A percentile compares a stretch with the other conserved stretches of the same genome.
Evolutionary conservation across 106 monocot species (phyloP).

Genomic region (Phalaenopsis equestris): DNA sequence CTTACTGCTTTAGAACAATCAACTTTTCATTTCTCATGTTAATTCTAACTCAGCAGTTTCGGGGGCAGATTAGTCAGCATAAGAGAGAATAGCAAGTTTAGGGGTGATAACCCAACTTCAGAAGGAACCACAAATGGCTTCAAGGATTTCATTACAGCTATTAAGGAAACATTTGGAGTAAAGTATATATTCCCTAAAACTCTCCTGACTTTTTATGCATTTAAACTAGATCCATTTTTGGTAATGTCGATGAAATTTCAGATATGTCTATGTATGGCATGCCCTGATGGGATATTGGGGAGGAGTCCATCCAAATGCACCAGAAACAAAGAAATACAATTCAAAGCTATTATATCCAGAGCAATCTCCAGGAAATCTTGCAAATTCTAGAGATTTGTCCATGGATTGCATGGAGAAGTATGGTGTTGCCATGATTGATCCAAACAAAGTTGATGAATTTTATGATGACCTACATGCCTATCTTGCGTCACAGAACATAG

Average conservation of each 20-base stretch:
- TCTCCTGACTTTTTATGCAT: background rate
- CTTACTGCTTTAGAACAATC: background rate
- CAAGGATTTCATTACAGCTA: conserved; percentile 26
- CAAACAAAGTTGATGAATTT: conserved; percentile 22
- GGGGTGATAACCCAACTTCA: background rate
- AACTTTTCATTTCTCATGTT: background rate
- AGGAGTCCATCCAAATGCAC: conserved; percentile 29
- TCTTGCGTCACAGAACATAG: conserved; percentile 32
- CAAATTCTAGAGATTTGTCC: conserved; percentile 25
- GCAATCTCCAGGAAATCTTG: conserved; percentile 42
- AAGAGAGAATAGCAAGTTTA: conserved; percentile 36
- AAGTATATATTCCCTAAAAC: conserved; percentile 10
- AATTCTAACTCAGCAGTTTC: conserved; percentile 15
- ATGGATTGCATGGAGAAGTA: conserved; percentile 50
- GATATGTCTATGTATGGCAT: conserved; percentile 42
- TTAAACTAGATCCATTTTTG: background rate
- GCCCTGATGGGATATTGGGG: conserved; percentile 52
- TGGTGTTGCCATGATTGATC: conserved; percentile 33
- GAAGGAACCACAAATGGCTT: conserved; percentile 11
- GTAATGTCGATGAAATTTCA: conserved; percentile 1
- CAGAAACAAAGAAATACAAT: conserved; percentile 35
- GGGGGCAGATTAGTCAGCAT: conserved; percentile 34
- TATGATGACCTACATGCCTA: conserved; percentile 45
- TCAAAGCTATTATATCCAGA: conserved; percentile 27
- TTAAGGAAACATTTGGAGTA: conserved; percentile 29